Evolutionary conservation across 352 stramenopile species (phyloP), one percentile per base, ranked within the genome.

Genomic region (Globisporangium carolinianum): DNA sequence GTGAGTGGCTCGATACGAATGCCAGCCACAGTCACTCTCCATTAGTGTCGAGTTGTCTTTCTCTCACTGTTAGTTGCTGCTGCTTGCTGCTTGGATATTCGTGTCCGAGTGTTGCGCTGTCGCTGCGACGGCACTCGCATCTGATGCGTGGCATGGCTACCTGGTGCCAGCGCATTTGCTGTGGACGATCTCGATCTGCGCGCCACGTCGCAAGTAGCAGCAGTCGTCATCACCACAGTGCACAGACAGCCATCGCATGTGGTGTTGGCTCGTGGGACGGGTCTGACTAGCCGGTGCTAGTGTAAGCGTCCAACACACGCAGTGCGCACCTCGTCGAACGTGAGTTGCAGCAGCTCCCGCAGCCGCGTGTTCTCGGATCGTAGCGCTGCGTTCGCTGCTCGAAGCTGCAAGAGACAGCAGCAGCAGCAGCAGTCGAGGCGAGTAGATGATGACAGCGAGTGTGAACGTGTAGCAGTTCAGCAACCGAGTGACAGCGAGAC

Each of bases 301-400:
- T 24, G 18, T 24, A 24, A 24, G 12, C 45, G 45, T 24, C 8
- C 45, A 24, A n/a, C 12, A 6, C 7, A 11, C 39, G 39, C 39
- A 43, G 39, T 43, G 7, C 12, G 38, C 49, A 49, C 52, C 37
- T 62, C 71, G 7, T 76, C 58, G 47, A 79, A 75, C 14, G 66
- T 79, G 24, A 55, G 64, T 47, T 73, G 51, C 37, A 79, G 45
- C 0, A 77, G 65, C 53, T 76, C 65, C 60, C 59, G 58, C 6
- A 78, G 53, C 2, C 56, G 70, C n/a, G 58, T 8, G 49, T 79
- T 81, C 41, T 76, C 69, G 5, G n/a, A 17, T 54, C 70, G 58
- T 35, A 81, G 48, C 8, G 57, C 58, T 47, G 57, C 50, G 32
- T 72, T 82, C 38, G 48, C 53, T 17, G 53, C 57, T 10, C 63